Conservation (phyloP, 1,284 basidiomycete species). For the Erythrobasidium hasegawianum region DNA sequence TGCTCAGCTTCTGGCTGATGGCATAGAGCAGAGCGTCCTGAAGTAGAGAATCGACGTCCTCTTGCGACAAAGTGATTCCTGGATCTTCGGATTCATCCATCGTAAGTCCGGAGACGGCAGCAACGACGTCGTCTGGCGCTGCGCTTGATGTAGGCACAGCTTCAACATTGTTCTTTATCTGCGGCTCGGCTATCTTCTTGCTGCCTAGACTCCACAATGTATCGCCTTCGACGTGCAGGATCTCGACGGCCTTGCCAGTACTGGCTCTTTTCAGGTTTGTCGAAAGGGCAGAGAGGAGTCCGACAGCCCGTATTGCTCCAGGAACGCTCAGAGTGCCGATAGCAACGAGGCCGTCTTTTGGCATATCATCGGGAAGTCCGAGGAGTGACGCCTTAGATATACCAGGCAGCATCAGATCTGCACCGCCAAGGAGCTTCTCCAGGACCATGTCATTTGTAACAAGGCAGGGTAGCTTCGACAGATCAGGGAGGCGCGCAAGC, state of each 20-base stretch:
- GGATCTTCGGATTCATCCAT: not conserved
- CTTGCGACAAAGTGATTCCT: not conserved
- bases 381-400: conserved; percentile 13
- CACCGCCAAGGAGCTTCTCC: conserved; percentile 21
- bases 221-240: conserved; percentile 31
- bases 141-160: not conserved
- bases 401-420: conserved; percentile 30
- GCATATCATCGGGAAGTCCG: conserved; percentile 17
- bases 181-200: conserved; percentile 2
- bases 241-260: conserved; percentile 23
- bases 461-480: conserved; percentile 11
- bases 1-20: conserved; percentile 9
- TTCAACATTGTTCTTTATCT: not conserved
- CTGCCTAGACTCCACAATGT: conserved; percentile 13
- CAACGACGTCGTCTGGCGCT: not conserved
- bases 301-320: conserved; percentile 20
- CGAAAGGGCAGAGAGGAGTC: conserved; percentile 1
- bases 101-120: not conserved
- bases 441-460: conserved; percentile 32
- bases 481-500: conserved; percentile 7
- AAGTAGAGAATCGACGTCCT: conserved; percentile 21
- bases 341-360: conserved; percentile 16
- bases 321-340: conserved; percentile 20
- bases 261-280: not conserved
- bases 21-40: conserved; percentile 26